phyloP scores from a whole-genome alignment of 805 yeast species.

The Starmera dryadoides region DNA sequence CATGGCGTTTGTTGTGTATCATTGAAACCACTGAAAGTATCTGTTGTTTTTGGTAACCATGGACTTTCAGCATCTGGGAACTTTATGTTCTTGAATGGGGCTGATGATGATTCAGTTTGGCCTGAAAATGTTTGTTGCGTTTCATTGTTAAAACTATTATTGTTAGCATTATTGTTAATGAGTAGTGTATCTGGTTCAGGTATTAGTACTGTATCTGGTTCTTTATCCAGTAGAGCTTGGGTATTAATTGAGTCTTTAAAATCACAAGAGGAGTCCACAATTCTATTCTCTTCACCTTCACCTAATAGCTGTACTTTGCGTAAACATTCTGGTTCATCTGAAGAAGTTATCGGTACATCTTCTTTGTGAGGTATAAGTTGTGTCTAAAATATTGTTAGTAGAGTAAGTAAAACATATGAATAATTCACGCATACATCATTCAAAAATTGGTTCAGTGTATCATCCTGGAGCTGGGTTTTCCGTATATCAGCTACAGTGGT shows the following conservation, averaged over 20 bases:
- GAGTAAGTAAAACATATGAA: too few species aligned
- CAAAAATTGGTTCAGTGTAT: neutral
- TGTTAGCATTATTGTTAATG: neutral
- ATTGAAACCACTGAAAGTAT: constrained; percentile 24
- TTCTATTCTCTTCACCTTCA: constrained; percentile 14
- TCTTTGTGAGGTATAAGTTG: constrained; percentile 8
- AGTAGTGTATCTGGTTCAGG: neutral
- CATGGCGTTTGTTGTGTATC: constrained; percentile 17
- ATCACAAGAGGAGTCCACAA: constrained; percentile 19
- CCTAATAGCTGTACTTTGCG: constrained; percentile 8
- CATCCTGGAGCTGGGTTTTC: too few species aligned
- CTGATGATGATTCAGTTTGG: constrained; percentile 1
- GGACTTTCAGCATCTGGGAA: constrained; percentile 7
- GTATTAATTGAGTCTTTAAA: constrained; percentile 11
- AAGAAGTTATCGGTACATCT: neutral
- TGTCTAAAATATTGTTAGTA: constrained; percentile 8
- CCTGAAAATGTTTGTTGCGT: too few species aligned
- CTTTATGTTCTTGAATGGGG: constrained; percentile 14
- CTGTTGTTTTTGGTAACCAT: constrained; percentile 9
- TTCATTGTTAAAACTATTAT: neutral
- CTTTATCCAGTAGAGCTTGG: constrained; percentile 10
- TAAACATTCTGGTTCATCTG: neutral
- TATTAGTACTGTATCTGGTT: constrained; percentile 4
- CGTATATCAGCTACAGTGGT: too few species aligned
- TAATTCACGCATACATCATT: neutral